These are phyloP conservation scores for Acer campestre DNA, from an alignment of 345 rosid species.

Conservation along the genomic window DNA sequence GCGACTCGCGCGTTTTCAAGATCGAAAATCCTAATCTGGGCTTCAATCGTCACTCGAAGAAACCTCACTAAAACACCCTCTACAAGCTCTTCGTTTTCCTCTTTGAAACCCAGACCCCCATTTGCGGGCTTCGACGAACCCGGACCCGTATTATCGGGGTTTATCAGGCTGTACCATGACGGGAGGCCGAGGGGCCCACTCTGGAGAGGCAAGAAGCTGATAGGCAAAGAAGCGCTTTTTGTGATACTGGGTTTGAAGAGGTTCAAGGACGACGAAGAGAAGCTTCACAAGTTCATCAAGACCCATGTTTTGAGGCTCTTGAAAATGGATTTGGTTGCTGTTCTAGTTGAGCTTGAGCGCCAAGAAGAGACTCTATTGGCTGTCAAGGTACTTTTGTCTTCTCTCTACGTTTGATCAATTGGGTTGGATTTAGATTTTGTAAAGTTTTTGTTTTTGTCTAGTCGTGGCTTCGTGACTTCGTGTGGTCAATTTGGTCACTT, in stretches of 20 bases:
- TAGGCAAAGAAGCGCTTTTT: constrained; percentile 85
- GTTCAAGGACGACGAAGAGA: constrained; percentile 72
- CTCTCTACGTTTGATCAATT: background rate
- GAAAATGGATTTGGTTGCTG: constrained; percentile 82
- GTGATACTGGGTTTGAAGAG: constrained; percentile 77
- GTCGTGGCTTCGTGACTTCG: no score
- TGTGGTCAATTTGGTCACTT: background rate
- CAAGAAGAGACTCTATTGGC: constrained; percentile 78
- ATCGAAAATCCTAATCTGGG: constrained; percentile 39
- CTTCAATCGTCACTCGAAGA: constrained; percentile 39
- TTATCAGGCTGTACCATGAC: constrained; percentile 60
- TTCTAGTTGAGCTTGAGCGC: constrained; percentile 80
- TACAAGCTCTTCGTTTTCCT: constrained; percentile 23
- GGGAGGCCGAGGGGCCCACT: constrained; percentile 96
- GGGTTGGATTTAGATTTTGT: constrained; percentile 1
- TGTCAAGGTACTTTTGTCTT: constrained; percentile 47
- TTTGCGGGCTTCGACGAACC: constrained; percentile 17
- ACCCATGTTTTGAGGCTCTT: constrained; percentile 77
- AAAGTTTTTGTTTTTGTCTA: background rate
- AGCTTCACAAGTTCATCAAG: constrained; percentile 64
- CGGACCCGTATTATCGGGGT: constrained; percentile 31
- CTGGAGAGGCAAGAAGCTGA: constrained; percentile 91
- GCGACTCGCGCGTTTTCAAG: constrained; percentile 53
- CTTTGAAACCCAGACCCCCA: constrained; percentile 24
- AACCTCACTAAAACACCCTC: constrained; percentile 21